phyloP scores from a whole-genome alignment of 331 rosid genomes.

The Dryas integrifolia region DNA sequence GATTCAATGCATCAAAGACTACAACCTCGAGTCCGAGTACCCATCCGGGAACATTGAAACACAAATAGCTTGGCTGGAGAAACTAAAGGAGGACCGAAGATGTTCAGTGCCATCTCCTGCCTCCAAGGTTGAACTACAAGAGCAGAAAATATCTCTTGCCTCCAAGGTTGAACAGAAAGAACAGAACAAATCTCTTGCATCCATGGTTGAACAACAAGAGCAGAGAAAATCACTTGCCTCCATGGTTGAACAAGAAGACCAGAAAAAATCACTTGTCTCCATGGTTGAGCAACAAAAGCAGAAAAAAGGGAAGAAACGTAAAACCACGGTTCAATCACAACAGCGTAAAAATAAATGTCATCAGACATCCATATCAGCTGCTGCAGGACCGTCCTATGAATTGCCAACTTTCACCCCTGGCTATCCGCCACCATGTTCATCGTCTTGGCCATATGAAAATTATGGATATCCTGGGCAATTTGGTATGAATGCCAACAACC shows the following conservation, averaged over 20 bases:
- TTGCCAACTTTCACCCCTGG: background rate
- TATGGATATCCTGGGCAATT: background rate
- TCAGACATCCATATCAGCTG: background rate
- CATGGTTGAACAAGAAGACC: background rate
- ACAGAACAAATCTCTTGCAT: background rate
- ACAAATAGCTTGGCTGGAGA: slow-evolving; percentile 30
- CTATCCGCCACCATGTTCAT: background rate
- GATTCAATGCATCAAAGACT: slow-evolving; percentile 36
- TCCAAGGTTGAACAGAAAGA: background rate
- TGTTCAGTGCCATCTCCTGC: background rate
- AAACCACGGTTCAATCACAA: background rate
- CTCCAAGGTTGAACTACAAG: slow-evolving; percentile 1
- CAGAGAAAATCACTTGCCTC: background rate
- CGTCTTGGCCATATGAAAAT: background rate
- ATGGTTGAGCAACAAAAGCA: background rate
- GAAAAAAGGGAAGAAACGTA: background rate
- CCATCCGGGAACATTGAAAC: slow-evolving; percentile 18
- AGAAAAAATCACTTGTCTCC: background rate
- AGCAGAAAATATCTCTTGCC: background rate
- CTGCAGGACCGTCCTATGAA: background rate
- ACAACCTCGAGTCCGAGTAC: slow-evolving; percentile 34
- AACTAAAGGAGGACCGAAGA: slow-evolving; percentile 25
- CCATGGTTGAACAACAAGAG: background rate
- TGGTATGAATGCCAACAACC: background rate
- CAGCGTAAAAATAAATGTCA: background rate